These are phyloP conservation scores for Nelumbo lutea DNA, from an alignment of 164 flowering plant species.

Conservation along the genomic window DNA sequence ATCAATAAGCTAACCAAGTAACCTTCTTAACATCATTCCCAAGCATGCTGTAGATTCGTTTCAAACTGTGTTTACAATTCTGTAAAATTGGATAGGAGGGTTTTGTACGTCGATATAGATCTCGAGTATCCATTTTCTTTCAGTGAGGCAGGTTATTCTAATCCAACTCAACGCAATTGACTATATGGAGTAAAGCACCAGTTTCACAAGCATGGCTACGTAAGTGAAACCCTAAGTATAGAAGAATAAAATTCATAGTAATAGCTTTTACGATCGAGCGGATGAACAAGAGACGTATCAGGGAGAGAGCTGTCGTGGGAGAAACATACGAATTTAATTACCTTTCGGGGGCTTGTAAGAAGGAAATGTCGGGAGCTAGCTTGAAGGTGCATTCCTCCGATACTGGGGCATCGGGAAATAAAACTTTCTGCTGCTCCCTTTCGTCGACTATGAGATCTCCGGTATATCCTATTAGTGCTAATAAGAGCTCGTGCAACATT, in stretches of 20 bases:
- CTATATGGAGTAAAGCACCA: no score
- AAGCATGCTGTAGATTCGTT: no score
- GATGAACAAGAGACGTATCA: not conserved
- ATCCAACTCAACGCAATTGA: no score
- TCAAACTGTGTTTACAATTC: no score
- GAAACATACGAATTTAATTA: slow-evolving; percentile 8
- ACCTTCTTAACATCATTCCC: not conserved
- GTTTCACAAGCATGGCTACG: no score
- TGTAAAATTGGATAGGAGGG: no score
- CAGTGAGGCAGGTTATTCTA: no score
- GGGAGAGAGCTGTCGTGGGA: not conserved
- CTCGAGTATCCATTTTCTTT: no score
- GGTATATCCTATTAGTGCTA: slow-evolving; percentile 85
- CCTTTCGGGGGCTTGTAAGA: slow-evolving; percentile 74
- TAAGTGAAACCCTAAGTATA: not conserved
- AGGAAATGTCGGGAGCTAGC: slow-evolving; percentile 84
- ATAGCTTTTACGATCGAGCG: not conserved
- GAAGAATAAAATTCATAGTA: not conserved
- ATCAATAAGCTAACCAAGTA: not conserved
- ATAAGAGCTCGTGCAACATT: slow-evolving; percentile 81
- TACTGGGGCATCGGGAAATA: slow-evolving; percentile 40
- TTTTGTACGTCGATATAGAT: no score
- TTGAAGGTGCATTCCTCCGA: slow-evolving; percentile 63
- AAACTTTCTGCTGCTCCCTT: slow-evolving; percentile 43
- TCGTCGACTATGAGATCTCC: slow-evolving; percentile 90